A percentile compares a stretch with the other conserved stretches of the same genome.
Conservation (phyloP, 352 stramenopile species). For the Pythium myriotylum region DNA sequence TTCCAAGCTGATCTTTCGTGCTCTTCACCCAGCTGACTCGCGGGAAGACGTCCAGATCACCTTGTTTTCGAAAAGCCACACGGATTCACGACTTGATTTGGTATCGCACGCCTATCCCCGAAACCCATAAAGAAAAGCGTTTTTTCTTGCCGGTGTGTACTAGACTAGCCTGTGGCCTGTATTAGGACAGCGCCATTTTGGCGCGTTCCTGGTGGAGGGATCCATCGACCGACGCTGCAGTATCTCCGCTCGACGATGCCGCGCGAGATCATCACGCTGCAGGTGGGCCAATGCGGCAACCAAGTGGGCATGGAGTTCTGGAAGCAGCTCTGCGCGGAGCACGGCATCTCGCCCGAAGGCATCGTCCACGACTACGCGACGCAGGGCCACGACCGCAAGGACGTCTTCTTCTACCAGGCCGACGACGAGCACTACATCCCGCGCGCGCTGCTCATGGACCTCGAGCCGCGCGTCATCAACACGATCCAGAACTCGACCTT, state of each 20-base stretch:
- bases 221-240: background rate
- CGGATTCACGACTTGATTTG: background rate
- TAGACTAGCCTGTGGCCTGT: too few species aligned
- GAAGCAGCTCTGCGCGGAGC: constrained; percentile 99
- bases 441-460: constrained; percentile 96
- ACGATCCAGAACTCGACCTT: constrained; percentile 92
- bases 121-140: constrained; percentile 13
- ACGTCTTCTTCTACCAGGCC: constrained; percentile 99
- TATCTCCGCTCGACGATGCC: constrained; percentile 87
- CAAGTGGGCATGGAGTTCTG: constrained; percentile 99
- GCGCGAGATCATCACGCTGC: constrained; percentile 99
- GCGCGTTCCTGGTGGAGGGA: background rate
- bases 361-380: constrained; percentile 95
- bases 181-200: constrained; percentile 2
- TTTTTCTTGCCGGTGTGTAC: constrained; percentile 8
- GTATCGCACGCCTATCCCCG: background rate
- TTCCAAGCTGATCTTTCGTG: constrained; percentile 24
- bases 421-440: constrained; percentile 99
- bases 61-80: too few species aligned
- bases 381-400: constrained; percentile 96
- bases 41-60: constrained; percentile 6
- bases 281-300: constrained; percentile 99
- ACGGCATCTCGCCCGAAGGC: constrained; percentile 97
- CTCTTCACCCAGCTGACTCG: constrained; percentile 17
- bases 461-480: constrained; percentile 96